phyloP scores from a whole-genome alignment of 345 rosid genomes.

The Arabis alpina region DNA sequence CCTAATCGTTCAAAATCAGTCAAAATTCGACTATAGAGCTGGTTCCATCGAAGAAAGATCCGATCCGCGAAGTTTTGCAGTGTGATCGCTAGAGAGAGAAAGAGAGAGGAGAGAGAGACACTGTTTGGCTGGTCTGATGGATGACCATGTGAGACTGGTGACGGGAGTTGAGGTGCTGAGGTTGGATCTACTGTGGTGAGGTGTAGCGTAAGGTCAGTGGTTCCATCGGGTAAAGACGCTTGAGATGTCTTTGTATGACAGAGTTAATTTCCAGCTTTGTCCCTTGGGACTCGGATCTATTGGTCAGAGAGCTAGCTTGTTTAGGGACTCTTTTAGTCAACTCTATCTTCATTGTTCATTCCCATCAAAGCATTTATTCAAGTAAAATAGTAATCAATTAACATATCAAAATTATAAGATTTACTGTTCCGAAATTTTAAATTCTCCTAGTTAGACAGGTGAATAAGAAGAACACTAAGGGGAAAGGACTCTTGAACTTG shows the following conservation, averaged over 20 bases:
- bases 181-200: slow-evolving; percentile 41
- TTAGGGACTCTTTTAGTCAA: too few relatives aligned
- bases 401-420: too few relatives aligned
- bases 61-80: slow-evolving; percentile 59
- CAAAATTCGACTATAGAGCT: slow-evolving; percentile 37
- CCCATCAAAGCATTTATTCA: too few relatives aligned
- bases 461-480: too few relatives aligned
- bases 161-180: slow-evolving; percentile 9
- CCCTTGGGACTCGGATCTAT: slow-evolving; percentile 33
- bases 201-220: slow-evolving; percentile 39
- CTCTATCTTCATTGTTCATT: too few relatives aligned
- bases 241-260: slow-evolving; percentile 39
- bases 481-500: too few relatives aligned
- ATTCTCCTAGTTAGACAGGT: too few relatives aligned
- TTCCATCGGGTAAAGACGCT: slow-evolving; percentile 26
- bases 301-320: too few relatives aligned
- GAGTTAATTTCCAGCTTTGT: slow-evolving; percentile 20
- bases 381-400: too few relatives aligned
- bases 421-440: too few relatives aligned
- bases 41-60: slow-evolving; percentile 49
- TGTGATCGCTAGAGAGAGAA: slow-evolving; percentile 51
- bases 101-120: slow-evolving; percentile 25
- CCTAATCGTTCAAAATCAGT: slow-evolving; percentile 39
- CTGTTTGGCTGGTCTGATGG: slow-evolving; percentile 42
- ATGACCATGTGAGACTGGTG: slow-evolving; percentile 46